Evolutionary conservation across 768 basidiomycete species (phyloP), one percentile per base, ranked within the genome.

Genomic region (Panus rudis): DNA sequence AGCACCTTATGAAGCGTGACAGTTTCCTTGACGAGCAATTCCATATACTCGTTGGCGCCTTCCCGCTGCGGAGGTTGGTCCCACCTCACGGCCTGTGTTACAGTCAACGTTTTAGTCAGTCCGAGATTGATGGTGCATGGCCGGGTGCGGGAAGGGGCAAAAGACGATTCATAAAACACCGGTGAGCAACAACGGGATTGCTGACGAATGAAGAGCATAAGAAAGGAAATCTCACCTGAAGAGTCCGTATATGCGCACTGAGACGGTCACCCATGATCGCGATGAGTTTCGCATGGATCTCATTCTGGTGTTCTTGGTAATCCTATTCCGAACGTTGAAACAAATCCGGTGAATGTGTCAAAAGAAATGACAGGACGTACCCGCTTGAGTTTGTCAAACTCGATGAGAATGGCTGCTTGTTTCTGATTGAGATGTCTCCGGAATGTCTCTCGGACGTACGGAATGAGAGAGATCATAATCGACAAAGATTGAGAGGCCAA

Each of bases 241-340:
- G 71, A 20, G 84, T 72, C 54, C 78, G 82, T 59, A 91, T 84
- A 60, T 98, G 94, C 1, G 84, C 81, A 52, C 71, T 78, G 34
- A 98, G 68, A 44, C 94, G 77, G 64, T 98, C 94, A 28, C 92
- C 85, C 96, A 99, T 99, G 65, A 98, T 99, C 32, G 91, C 88
- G 47, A 99, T 84, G 43, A 99, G 72, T 68, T 99, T 99, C 40
- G 90, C 78, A 62, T 98, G 94, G 42, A 99, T 98, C 70, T 98
- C 96, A 58, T 94, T 89, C 64, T 99, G 96, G 64, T 99, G 96
- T 63, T 98, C 96, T 73, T 98, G 94, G 58, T 87, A 98, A 63
- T 98, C 96, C 84, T 93, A 57, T 44, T 5, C 8, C 25, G 20
- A 6, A 38, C 13, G 8, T 35, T 37, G 23, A 24, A n/a, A n/a